Evolutionary conservation across 306 rosid genomes (phyloP).

Genomic region (Crotalaria pallida): DNA sequence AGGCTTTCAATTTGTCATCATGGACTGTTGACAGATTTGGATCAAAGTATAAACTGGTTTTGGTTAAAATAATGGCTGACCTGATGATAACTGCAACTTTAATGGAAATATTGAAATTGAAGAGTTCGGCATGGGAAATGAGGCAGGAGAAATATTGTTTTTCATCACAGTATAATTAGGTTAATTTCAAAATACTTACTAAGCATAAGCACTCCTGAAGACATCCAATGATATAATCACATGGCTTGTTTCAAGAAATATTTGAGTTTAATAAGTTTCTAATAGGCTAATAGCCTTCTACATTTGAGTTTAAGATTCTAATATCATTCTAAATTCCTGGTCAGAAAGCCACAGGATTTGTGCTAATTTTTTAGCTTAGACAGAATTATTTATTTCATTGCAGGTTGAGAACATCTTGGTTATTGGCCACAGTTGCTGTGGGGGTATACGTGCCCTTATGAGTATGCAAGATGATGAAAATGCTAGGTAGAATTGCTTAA

Average conservation of each 20-base stretch:
- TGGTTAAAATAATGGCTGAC: conserved; percentile 13
- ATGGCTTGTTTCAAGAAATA: neutral
- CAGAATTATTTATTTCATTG: conserved; percentile 6
- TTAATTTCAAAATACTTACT: neutral
- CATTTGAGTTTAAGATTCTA: neutral
- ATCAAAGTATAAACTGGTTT: neutral
- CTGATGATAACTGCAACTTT: neutral
- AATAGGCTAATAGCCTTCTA: no score
- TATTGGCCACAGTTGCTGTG: conserved; percentile 97
- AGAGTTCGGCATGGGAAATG: neutral
- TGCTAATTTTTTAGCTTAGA: neutral
- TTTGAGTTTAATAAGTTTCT: neutral
- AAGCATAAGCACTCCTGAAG: neutral
- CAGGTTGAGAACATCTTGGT: conserved; percentile 84
- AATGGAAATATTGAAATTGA: neutral
- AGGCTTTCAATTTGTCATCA: neutral
- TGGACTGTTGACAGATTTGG: neutral
- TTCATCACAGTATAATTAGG: neutral
- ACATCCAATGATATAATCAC: neutral
- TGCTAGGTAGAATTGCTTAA: conserved; percentile 42
- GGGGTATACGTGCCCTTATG: conserved; percentile 97
- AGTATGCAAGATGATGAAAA: conserved; percentile 63
- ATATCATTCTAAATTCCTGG: neutral
- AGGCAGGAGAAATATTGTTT: neutral
- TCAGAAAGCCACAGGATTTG: neutral